Base-by-base conservation (phyloP, 495 filamentous ascomycete genomes). In the Penicillium samsonianum region DNA sequence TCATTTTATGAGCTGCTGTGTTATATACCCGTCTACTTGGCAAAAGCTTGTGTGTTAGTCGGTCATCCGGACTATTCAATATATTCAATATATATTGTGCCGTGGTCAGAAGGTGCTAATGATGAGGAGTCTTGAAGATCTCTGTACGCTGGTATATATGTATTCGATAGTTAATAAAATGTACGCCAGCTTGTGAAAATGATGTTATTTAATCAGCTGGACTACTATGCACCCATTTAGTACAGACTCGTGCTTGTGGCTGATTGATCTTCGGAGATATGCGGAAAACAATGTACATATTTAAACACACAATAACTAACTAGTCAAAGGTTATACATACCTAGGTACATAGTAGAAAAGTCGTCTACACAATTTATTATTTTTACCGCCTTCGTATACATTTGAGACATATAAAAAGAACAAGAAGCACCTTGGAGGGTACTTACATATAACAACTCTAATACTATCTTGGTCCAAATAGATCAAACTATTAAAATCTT, bases 31-130 rank as follows among this genome's bases (percentile, higher is more conserved):
- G 5, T 19, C 53, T 53, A 22, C 55, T 62, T 55, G 28, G 42
- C 31, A 2, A 42, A 59, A 65, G 62, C 59, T 62, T 63, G 42
- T 44, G 38, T 59, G 22, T 31, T 37, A 1, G 9, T 23, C 20
- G 40, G 51, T 61, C 62, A 58, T 38, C 22, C n/a, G 62, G 51
- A 38, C 20, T 8, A 8, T 22, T 23, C n/a, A 3, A 22, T 46
- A 46, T 8, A 8, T 22, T 23, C n/a, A 3, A 22, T 46, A 46
- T 26, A 46, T 14, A 31, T 43, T 31, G 23, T n/a, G 30, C 5
- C 19, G 12, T 9, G 19, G 50, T 62, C 59, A 58, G 50, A 49
- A 53, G 50, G n/a, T 28, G 38, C 1, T 4, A 12, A 57, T 58
- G 46, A 63, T n/a, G 42, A 56, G 22, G 42, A 59, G 23, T 8